Base-by-base conservation (phyloP, 2,329 filamentous ascomycete species). In the Penicillium sp. region DNA sequence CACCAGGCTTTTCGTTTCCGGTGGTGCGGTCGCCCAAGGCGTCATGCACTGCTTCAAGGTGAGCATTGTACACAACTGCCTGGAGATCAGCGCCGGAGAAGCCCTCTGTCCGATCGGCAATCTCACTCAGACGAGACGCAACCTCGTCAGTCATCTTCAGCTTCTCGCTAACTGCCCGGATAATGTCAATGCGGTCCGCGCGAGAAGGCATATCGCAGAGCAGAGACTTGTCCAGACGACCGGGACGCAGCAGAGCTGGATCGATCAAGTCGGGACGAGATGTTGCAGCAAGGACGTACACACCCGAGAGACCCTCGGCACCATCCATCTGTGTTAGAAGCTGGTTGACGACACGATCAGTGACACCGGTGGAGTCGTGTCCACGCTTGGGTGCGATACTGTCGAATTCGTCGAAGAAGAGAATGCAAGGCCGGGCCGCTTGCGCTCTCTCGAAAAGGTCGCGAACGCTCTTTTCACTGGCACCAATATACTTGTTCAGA, bases 321-420 rank as follows among this genome's bases (percentile, higher is more conserved):
- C 93, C 93, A 64, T 98, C 93, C 93, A 98, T 98, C 70, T 97
- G 92, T 0, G 95, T 98, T 9, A 98, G 80, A 49, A 98, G 83
- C 76, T 98, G 95, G 68, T 98, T 98, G 60, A 98, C 93, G 0
- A 98, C 95, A 32, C 95, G 84, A 70, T 98, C 95, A 0, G 93
- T 98, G n/a, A 98, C 95, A 57, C 95, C 93, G 0, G 93, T 98
- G 1, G 87, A 93, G 68, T 98, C 95, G 66, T 98, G 93, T 0
- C 93, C 93, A 73, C 93, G 82, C 72, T 97, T 98, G 2, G 93
- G 93, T 0, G 95, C 95, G 56, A 98, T 97, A 33, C 88, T 91
- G 73, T 98, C 93, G 65, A 98, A 98, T 69, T 98, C 93, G 66
- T 98, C 93, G 66, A 98, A 98, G 78, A 98, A 98, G 7, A 98